Base-by-base conservation (phyloP, 1,139 yeast genomes). In the Protomyces arabidopsidicola region DNA sequence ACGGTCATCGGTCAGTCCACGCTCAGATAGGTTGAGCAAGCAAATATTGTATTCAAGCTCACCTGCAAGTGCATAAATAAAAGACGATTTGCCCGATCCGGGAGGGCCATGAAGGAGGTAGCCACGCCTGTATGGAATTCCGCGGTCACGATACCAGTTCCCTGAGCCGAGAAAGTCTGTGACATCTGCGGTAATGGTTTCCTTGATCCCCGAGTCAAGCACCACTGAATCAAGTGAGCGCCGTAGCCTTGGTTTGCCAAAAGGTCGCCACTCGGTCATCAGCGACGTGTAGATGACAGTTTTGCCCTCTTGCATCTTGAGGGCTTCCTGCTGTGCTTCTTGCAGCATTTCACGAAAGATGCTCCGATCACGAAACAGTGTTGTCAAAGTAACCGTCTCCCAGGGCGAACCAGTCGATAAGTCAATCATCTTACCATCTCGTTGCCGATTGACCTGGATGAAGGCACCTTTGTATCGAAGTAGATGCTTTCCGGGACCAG, bases 221-320 rank as follows among this genome's bases (percentile, higher is more conserved):
- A 93, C 85, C 16, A 93, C 99, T 14, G 96, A 88, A 4, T 88
- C 93, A 45, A 91, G 76, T 57, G 86, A 78, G 71, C 99, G 81
- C 75, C 93, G 91, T 70, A 86, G 86, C 69, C 97, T 81, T 1
- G 99, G 98, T 72, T 88, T 95, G 1, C 99, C 99, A 77, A 93
- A 93, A 2, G 97, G 96, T 70, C 98, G 81, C 99, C 99, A 93
- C 72, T 93, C 99, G 14, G 97, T 97, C 0, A 98, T 98, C 88
- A 95, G 91, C 1, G 97, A 88, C 1, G 97, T 90, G 75, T 83
- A 93, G 5, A 93, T 78, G 9, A 93, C 98, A 0, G 98, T 93
- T 72, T 90, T 91, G 10, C 98, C 98, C 72, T 90, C 96, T 66
- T 88, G 86, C 48, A 87, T 82, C 72, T 84, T 85, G 73, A 90